Evolutionary conservation across 2,329 filamentous ascomycete species (phyloP).

Genomic region (Fusarium secorum): DNA sequence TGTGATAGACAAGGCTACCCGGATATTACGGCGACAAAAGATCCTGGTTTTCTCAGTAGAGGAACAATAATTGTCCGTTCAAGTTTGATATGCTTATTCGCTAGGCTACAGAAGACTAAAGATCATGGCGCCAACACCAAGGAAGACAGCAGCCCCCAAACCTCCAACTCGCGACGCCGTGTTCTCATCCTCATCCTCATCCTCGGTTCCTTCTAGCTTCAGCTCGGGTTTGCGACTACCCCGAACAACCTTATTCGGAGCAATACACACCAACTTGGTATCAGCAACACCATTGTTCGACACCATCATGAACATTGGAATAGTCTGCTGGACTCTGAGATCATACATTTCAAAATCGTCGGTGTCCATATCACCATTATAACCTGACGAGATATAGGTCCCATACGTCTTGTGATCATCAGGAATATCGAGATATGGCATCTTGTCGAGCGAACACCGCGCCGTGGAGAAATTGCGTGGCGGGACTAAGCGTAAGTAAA

Average conservation of each 20-base stretch:
- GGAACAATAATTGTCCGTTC: background rate
- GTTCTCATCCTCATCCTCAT: background rate
- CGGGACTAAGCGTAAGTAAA: background rate
- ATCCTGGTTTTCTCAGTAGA: background rate
- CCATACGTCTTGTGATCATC: background rate
- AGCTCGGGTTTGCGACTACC: background rate
- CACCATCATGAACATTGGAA: background rate
- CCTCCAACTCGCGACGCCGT: background rate
- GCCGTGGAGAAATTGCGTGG: background rate
- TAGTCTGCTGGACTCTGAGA: background rate
- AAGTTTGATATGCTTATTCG: background rate
- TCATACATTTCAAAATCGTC: background rate
- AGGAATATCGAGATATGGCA: background rate
- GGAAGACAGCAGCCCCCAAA: background rate
- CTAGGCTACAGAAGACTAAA: background rate
- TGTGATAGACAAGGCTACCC: background rate
- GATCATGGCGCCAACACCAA: background rate
- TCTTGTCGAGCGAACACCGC: background rate
- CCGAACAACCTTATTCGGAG: background rate
- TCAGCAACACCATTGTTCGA: rapidly evolving
- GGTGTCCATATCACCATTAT: too few relatives aligned
- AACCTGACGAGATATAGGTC: background rate
- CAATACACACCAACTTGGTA: background rate
- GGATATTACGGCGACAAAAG: background rate
- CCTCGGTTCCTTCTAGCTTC: background rate